Percentiles rank a stretch among this genome's conserved stretches.
These are phyloP conservation scores for Coemansia sp. DNA, from an alignment of 192 early-diverging fungal genomes.

Conservation along the genomic window DNA sequence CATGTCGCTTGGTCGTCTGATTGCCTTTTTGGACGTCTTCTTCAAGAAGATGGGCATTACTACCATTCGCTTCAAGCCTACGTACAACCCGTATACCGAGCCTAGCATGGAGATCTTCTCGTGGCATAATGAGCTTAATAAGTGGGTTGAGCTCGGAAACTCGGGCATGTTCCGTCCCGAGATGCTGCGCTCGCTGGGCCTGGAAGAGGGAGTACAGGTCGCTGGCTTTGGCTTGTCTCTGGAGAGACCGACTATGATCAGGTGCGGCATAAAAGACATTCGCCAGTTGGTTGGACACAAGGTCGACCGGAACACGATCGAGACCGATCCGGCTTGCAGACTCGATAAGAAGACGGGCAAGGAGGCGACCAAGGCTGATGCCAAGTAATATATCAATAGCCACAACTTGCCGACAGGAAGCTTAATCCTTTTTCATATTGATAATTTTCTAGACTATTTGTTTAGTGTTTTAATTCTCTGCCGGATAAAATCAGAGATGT, in stretches of 20 bases:
- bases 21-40: constrained; percentile 95
- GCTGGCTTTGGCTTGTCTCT: constrained; percentile 98
- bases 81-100: constrained; percentile 99
- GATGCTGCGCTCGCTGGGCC: constrained; percentile 94
- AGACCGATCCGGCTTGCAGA: constrained; percentile 87
- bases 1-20: constrained; percentile 93
- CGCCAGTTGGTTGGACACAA: constrained; percentile 94
- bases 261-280: constrained; percentile 93
- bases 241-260: constrained; percentile 99
- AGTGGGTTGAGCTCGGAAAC: constrained; percentile 98
- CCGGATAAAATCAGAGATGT: constrained; percentile 32
- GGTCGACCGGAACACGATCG: constrained; percentile 88
- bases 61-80: constrained; percentile 98
- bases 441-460: background rate
- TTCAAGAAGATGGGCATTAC: constrained; percentile 95
- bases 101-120: constrained; percentile 99
- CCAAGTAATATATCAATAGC: background rate
- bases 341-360: constrained; percentile 74
- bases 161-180: constrained; percentile 99
- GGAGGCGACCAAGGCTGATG: constrained; percentile 24
- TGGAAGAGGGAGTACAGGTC: constrained; percentile 91
- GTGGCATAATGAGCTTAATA: constrained; percentile 85
- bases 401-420: background rate
- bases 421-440: background rate
- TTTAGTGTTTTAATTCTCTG: constrained; percentile 14